Evolutionary conservation across 805 yeast genomes (phyloP).

Genomic region (Wickerhamiella azyma): DNA sequence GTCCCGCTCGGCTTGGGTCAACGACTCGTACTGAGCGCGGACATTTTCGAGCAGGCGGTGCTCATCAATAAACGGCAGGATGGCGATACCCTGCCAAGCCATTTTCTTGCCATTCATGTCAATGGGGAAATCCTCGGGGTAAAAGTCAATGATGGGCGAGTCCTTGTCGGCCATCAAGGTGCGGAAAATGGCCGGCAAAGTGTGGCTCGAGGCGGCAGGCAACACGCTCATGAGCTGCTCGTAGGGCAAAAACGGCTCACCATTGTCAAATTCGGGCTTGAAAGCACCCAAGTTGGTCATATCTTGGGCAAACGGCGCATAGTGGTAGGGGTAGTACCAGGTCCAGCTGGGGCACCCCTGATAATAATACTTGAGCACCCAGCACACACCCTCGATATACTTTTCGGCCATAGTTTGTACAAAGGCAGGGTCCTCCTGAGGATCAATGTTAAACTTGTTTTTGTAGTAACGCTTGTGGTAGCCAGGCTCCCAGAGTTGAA

Average conservation of each 20-base stretch:
- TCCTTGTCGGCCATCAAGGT: conserved; percentile 76
- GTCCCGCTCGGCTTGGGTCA: conserved; percentile 54
- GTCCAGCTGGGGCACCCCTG: conserved; percentile 99
- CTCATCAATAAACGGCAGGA: conserved; percentile 83
- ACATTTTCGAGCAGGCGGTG: conserved; percentile 57
- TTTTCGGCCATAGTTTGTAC: conserved; percentile 49
- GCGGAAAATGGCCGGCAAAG: conserved; percentile 68
- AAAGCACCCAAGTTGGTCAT: conserved; percentile 39
- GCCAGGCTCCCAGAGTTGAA: conserved; percentile 77
- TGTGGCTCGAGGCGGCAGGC: conserved; percentile 76
- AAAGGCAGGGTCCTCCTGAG: conserved; percentile 37
- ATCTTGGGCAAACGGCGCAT: conserved; percentile 95
- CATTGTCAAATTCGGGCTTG: conserved; percentile 53
- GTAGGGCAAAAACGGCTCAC: conserved; percentile 77
- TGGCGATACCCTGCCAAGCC: conserved; percentile 95
- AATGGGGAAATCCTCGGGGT: conserved; percentile 75
- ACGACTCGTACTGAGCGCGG: conserved; percentile 44
- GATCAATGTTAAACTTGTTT: conserved; percentile 48
- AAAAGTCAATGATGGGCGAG: conserved; percentile 83
- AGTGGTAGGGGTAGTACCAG: conserved; percentile 95
- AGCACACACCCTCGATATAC: conserved; percentile 90
- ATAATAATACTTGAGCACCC: conserved; percentile 87
- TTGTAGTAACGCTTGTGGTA: conserved; percentile 70
- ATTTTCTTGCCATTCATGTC: conserved; percentile 94
- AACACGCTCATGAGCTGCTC: conserved; percentile 95